phyloP scores from a whole-genome alignment of 371 early-diverging fungal genomes.

The Mucor indicus region DNA sequence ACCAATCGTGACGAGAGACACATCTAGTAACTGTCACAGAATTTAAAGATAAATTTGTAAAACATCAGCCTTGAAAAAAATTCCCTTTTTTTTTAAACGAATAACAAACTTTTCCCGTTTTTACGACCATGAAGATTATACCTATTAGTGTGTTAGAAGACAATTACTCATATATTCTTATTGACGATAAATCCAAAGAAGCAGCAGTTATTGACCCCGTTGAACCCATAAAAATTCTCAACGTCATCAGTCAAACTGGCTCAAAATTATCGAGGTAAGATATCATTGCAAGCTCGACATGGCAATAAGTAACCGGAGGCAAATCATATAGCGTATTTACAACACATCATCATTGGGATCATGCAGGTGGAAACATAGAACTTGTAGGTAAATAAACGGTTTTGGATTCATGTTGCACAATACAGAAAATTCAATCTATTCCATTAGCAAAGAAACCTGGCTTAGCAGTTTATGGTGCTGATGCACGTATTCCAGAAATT shows the following conservation, averaged over 20 bases:
- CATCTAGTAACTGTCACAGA: too few relatives aligned
- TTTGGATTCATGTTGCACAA: conserved; percentile 29
- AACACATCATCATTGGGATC: conserved; percentile 66
- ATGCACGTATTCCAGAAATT: conserved; percentile 82
- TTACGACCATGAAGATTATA: conserved; percentile 39
- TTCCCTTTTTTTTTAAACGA: too few relatives aligned
- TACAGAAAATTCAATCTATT: not conserved
- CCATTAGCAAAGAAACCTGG: conserved; percentile 57
- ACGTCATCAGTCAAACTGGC: conserved; percentile 39
- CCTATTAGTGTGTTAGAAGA: conserved; percentile 53
- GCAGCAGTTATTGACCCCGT: conserved; percentile 62
- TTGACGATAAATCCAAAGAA: conserved; percentile 65
- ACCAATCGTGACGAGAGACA: too few relatives aligned
- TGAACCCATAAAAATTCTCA: conserved; percentile 53
- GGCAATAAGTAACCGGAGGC: not conserved
- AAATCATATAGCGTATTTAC: conserved; percentile 1
- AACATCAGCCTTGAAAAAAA: too few relatives aligned
- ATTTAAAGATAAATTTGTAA: not conserved
- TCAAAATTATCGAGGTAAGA: conserved; percentile 51
- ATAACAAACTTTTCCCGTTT: too few relatives aligned
- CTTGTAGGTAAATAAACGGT: conserved; percentile 29
- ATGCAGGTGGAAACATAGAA: conserved; percentile 75
- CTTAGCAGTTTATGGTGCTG: conserved; percentile 82
- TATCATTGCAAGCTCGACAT: not conserved
- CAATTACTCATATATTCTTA: conserved; percentile 80